These are phyloP conservation scores for Tolypocladium album DNA, from an alignment of 2,329 filamentous ascomycete genomes.

Conservation along the genomic window DNA sequence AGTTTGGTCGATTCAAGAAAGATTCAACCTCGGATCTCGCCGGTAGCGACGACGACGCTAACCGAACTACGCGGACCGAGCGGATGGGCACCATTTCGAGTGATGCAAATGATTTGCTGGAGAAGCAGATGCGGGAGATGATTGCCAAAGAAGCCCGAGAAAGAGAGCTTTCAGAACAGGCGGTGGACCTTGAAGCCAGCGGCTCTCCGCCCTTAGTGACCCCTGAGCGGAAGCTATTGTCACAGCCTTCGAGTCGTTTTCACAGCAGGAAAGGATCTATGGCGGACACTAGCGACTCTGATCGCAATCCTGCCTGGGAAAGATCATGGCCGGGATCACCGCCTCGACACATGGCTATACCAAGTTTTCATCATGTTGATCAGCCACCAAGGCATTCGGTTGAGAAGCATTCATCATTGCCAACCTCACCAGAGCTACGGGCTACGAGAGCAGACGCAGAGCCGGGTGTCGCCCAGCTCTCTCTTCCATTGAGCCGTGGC, in stretches of 20 bases:
- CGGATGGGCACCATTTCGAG: conserved; percentile 38
- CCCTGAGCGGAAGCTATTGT: conserved; percentile 15
- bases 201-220: conserved; percentile 17
- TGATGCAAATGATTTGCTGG: conserved; percentile 39
- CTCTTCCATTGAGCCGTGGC: conserved; percentile 50
- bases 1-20: conserved; percentile 38
- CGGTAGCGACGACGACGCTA: conserved; percentile 40
- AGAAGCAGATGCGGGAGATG: conserved; percentile 53
- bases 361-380: conserved; percentile 37
- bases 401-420: conserved; percentile 34
- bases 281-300: conserved; percentile 28
- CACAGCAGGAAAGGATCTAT: conserved; percentile 26
- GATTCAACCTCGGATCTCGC: conserved; percentile 50
- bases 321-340: conserved; percentile 11
- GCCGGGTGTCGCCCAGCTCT: conserved; percentile 52
- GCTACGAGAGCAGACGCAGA: conserved; percentile 36
- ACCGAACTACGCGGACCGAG: conserved; percentile 16
- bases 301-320: conserved; percentile 17
- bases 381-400: conserved; percentile 24
- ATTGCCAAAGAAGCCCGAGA: conserved; percentile 42
- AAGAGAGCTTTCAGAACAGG: conserved; percentile 23
- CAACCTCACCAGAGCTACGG: conserved; percentile 42
- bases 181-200: conserved; percentile 16
- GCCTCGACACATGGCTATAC: conserved; percentile 18
- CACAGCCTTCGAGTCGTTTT: conserved; percentile 18